Evolutionary conservation across 2,329 filamentous ascomycete genomes (phyloP).

Genomic region (Myrmaecium sp.): DNA sequence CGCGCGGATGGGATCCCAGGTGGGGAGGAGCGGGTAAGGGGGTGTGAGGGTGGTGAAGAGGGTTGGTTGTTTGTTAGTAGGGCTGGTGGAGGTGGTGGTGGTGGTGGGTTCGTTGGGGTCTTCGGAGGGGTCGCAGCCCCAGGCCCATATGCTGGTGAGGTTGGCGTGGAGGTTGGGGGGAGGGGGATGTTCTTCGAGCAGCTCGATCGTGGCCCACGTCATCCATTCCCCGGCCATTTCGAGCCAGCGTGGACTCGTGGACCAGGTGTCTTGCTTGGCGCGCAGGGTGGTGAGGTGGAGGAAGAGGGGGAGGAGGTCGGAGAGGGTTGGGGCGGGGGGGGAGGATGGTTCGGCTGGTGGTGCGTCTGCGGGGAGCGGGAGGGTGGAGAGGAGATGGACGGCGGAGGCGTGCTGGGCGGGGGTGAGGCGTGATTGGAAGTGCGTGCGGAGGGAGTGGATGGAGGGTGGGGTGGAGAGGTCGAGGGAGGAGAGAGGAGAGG

Average conservation of each 20-base stretch:
- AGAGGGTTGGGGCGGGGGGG: too few relatives aligned
- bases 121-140: constrained; percentile 20
- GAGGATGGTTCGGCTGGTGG: too few relatives aligned
- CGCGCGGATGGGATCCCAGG: too few relatives aligned
- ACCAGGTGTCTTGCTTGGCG: constrained; percentile 9
- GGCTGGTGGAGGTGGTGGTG: constrained; percentile 16
- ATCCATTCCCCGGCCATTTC: constrained; percentile 30
- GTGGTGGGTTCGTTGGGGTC: constrained; percentile 11
- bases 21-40: constrained; percentile 6
- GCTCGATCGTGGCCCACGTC: constrained; percentile 33
- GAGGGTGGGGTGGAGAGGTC: too few relatives aligned
- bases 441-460: too few relatives aligned
- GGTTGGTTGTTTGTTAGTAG: constrained; percentile 16
- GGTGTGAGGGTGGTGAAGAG: constrained; percentile 12
- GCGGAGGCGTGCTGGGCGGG: too few relatives aligned
- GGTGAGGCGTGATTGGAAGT: too few relatives aligned
- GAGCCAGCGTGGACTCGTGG: constrained; percentile 25
- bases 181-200: constrained; percentile 26
- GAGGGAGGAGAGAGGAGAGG: too few relatives aligned
- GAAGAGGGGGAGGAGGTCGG: constrained; percentile 31
- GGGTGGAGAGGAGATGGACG: too few relatives aligned
- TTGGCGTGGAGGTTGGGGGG: constrained; percentile 19
- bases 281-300: constrained; percentile 30
- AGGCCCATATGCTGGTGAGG: constrained; percentile 28
- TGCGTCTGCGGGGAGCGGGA: too few relatives aligned